A percentile compares a stretch with the other conserved stretches of the same genome.
phyloP scores from a whole-genome alignment of 2,329 filamentous ascomycete species.

The Apiospora marii region DNA sequence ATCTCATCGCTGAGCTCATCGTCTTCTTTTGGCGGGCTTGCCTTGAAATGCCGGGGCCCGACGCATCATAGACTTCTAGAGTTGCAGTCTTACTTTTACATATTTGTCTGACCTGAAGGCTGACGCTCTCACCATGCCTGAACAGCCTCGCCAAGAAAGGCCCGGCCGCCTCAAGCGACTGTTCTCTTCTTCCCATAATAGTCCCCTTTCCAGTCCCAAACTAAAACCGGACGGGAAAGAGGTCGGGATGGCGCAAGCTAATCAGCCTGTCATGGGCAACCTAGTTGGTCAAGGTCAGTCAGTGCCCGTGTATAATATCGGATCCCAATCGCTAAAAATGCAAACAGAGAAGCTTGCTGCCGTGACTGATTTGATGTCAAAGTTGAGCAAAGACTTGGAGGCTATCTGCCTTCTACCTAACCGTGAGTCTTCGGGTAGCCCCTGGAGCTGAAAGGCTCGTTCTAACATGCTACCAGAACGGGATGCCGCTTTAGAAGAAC shows the following conservation, averaged over 20 bases:
- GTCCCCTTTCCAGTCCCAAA: neutral
- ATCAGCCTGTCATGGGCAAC: constrained; percentile 26
- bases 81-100: neutral
- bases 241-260: constrained; percentile 23
- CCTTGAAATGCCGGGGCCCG: neutral
- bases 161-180: constrained; percentile 17
- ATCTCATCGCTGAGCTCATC: neutral
- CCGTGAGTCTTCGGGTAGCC: constrained; percentile 35
- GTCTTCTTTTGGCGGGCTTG: neutral
- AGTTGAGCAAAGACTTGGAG: constrained; percentile 29
- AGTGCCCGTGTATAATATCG: neutral
- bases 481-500: constrained; percentile 66
- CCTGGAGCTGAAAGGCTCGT: constrained; percentile 26
- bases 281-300: constrained; percentile 29
- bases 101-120: neutral
- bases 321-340: constrained; percentile 13
- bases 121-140: neutral
- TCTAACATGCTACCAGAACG: constrained; percentile 59
- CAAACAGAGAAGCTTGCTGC: constrained; percentile 28
- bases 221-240: neutral
- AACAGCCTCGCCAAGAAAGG: neutral
- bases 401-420: constrained; percentile 48
- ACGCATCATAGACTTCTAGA: neutral
- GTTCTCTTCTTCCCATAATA: neutral
- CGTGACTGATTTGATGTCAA: constrained; percentile 29